phyloP scores from a whole-genome alignment of 2,329 filamentous ascomycete species.

The Apiospora phragmitis region DNA sequence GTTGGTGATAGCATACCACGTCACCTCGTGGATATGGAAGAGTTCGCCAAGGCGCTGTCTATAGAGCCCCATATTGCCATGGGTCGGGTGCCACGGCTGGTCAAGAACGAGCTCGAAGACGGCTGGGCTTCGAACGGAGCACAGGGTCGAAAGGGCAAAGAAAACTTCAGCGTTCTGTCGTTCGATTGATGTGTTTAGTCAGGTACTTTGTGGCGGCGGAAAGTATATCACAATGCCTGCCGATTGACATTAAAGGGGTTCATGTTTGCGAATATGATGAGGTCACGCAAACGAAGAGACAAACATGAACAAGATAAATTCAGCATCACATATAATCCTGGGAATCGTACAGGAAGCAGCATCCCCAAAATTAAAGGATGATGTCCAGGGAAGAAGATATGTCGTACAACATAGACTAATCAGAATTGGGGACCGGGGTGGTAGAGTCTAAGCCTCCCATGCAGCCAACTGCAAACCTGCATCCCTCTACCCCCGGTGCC shows the following conservation, averaged over 20 bases:
- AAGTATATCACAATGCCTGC: not conserved
- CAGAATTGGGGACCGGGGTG: not conserved
- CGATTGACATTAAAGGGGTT: too few species aligned
- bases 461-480: not conserved
- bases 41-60: not conserved
- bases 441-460: not conserved
- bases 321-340: not conserved
- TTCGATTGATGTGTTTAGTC: not conserved
- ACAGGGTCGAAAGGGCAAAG: not conserved
- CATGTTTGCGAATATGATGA: not conserved
- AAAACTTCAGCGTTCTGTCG: not conserved
- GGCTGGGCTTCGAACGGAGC: not conserved
- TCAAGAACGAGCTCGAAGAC: not conserved
- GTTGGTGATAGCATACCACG: not conserved
- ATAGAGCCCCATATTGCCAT: not conserved
- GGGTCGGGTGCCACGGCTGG: not conserved
- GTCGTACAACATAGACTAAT: not conserved
- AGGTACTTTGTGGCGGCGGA: not conserved
- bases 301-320: not conserved
- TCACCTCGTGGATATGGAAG: not conserved
- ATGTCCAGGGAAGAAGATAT: not conserved
- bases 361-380: not conserved
- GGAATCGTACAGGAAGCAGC: not conserved
- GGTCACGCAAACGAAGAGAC: not conserved
- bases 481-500: too few species aligned